These are phyloP conservation scores for Cicer arietinum DNA, from an alignment of 306 rosid genomes.

Conservation along the genomic window DNA sequence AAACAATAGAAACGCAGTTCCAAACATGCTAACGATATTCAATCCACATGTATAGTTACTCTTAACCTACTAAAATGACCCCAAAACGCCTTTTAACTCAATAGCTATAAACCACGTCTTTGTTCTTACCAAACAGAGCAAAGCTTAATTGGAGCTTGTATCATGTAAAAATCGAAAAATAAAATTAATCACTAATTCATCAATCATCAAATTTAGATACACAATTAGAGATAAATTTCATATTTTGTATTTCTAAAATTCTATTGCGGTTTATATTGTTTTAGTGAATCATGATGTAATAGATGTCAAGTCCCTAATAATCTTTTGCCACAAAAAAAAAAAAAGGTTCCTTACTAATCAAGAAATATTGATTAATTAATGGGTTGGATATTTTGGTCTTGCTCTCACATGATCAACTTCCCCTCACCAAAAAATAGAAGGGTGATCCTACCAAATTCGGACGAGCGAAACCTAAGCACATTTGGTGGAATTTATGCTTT, in stretches of 20 bases:
- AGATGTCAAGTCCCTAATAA: not conserved
- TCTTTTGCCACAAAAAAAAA: not conserved
- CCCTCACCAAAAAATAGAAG: constrained; percentile 37
- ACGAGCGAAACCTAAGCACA: constrained; percentile 28
- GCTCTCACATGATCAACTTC: not conserved
- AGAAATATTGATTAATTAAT: not conserved
- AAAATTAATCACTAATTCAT: too few relatives aligned
- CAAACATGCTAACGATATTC: too few relatives aligned
- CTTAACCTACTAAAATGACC: too few relatives aligned
- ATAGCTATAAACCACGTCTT: too few relatives aligned
- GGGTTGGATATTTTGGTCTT: not conserved
- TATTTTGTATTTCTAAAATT: not conserved
- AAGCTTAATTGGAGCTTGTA: too few relatives aligned
- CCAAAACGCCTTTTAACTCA: too few relatives aligned
- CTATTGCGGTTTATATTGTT: not conserved
- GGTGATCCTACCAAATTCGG: constrained; percentile 48
- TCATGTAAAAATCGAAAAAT: too few relatives aligned
- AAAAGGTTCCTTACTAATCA: not conserved
- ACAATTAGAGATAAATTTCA: not conserved
- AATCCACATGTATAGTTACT: too few relatives aligned
- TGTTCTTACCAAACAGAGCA: too few relatives aligned
- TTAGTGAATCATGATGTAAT: not conserved
- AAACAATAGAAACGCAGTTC: too few relatives aligned
- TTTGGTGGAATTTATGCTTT: constrained; percentile 24
- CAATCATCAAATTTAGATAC: too few relatives aligned